Conservation (phyloP, 768 basidiomycete genomes). For the Lactarius evosmus region DNA sequence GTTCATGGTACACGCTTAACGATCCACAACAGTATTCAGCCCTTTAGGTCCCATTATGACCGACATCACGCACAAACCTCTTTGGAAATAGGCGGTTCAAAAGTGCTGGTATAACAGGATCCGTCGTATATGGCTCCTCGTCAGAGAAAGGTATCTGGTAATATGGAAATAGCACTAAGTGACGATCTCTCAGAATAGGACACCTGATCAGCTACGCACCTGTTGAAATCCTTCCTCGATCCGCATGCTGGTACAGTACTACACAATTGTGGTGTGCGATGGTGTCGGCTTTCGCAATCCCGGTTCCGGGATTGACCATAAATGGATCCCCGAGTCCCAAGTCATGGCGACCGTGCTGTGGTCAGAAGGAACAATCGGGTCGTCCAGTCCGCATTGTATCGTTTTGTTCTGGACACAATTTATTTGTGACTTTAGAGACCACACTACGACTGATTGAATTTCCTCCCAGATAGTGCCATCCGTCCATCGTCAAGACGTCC, state of each 20-base stretch:
- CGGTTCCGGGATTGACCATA: not conserved
- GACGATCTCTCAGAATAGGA: not conserved
- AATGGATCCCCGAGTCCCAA: too few species aligned
- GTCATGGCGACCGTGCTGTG: too few species aligned
- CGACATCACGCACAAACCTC: constrained; percentile 34
- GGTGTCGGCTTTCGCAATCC: too few species aligned
- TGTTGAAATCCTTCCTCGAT: constrained; percentile 66
- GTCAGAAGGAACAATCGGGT: too few species aligned
- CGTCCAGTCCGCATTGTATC: not conserved
- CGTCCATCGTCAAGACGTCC: too few species aligned
- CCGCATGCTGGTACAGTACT: constrained; percentile 50
- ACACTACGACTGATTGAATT: too few species aligned
- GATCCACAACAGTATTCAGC: not conserved
- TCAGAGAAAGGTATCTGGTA: constrained; percentile 51
- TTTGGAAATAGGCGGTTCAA: constrained; percentile 55
- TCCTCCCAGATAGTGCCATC: too few species aligned
- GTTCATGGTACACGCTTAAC: constrained; percentile 43
- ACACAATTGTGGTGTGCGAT: too few species aligned
- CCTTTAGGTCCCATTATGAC: not conserved
- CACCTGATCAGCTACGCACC: constrained; percentile 35
- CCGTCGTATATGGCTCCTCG: constrained; percentile 57
- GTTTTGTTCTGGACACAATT: not conserved
- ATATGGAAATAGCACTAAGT: constrained; percentile 6
- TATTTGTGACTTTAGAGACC: not conserved
- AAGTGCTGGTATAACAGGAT: constrained; percentile 59